Evolutionary conservation across 1,139 yeast species (phyloP).

Genomic region (Taphrina pruni): DNA sequence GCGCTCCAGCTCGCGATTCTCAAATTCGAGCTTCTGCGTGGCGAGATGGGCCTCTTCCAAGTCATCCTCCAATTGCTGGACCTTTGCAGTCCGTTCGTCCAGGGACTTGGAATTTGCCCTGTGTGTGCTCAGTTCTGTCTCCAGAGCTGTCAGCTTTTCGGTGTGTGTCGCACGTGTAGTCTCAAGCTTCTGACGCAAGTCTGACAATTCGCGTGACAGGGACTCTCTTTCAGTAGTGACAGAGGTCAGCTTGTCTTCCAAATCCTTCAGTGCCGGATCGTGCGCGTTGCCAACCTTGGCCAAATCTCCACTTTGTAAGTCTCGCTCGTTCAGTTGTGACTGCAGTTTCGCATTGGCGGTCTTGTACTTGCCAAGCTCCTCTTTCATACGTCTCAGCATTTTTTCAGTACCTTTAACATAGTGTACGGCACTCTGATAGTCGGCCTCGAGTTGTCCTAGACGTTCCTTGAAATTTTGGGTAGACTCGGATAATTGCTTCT

Average conservation of each 20-base stretch:
- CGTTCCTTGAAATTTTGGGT: slow-evolving; percentile 43
- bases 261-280: slow-evolving; percentile 11
- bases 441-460: slow-evolving; percentile 43
- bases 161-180: slow-evolving; percentile 5
- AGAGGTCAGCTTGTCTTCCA: slow-evolving; percentile 19
- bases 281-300: not conserved
- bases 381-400: slow-evolving; percentile 46
- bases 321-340: slow-evolving; percentile 37
- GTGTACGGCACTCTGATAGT: slow-evolving; percentile 44
- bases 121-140: slow-evolving; percentile 5
- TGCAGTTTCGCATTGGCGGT: slow-evolving; percentile 40
- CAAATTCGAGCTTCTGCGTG: slow-evolving; percentile 37
- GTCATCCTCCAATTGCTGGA: slow-evolving; percentile 35
- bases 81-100: not conserved
- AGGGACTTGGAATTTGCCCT: not conserved
- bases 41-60: slow-evolving; percentile 32
- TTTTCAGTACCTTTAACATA: slow-evolving; percentile 45
- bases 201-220: slow-evolving; percentile 14
- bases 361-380: slow-evolving; percentile 43
- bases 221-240: slow-evolving; percentile 14
- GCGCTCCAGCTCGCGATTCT: slow-evolving; percentile 40
- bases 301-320: slow-evolving; percentile 4
- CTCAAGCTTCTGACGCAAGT: slow-evolving; percentile 8
- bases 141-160: slow-evolving; percentile 18
- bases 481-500: slow-evolving; percentile 40